phyloP scores from a whole-genome alignment of 345 rosid genomes.

The Murraya koenigii region DNA sequence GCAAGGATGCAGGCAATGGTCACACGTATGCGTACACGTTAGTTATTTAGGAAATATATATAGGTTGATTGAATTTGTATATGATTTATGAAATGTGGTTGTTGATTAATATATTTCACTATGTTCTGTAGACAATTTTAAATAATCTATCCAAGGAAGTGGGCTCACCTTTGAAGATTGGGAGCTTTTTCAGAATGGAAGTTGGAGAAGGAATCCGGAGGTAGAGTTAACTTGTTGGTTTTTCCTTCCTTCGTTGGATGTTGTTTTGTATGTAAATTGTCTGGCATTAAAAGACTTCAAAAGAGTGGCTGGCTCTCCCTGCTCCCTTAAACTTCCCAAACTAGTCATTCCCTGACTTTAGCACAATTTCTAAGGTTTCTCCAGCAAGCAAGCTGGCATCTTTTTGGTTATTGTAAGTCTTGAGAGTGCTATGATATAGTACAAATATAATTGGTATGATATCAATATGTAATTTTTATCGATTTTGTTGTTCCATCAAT shows the following conservation, averaged over 20 bases:
- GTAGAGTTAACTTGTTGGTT: conserved; percentile 30
- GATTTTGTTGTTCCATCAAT: not conserved
- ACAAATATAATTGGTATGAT: not conserved
- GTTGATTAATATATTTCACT: not conserved
- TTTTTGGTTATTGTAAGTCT: not conserved
- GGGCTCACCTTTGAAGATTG: conserved; percentile 74
- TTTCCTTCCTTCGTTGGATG: conserved; percentile 3
- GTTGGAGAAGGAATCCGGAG: conserved; percentile 97
- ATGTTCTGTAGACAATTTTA: conserved; percentile 51
- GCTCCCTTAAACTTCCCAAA: not conserved
- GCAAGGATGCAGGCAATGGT: not conserved
- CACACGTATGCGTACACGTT: not conserved
- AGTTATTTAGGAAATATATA: not conserved
- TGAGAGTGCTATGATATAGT: not conserved
- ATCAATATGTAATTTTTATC: not conserved
- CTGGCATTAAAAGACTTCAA: not conserved
- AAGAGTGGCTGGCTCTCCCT: not conserved
- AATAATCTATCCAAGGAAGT: conserved; percentile 72
- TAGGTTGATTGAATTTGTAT: not conserved
- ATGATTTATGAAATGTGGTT: not conserved
- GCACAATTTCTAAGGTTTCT: not conserved
- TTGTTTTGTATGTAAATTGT: not conserved
- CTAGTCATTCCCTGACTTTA: not conserved
- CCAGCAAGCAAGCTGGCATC: not conserved
- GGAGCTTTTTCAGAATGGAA: conserved; percentile 83